Conservation (phyloP, 345 rosid species). For the Eucalyptus curtisii region DNA sequence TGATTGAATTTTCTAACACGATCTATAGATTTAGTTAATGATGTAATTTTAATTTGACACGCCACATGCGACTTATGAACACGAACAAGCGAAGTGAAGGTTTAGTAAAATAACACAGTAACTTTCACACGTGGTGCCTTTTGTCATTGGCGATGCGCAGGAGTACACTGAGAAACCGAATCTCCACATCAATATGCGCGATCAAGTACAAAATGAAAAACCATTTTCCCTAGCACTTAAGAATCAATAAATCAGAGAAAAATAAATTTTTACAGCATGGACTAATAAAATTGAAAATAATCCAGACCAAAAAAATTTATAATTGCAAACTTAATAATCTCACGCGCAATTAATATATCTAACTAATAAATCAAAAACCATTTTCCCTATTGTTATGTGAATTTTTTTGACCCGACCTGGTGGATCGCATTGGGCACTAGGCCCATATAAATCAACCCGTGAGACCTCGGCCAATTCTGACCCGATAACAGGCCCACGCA, state of each 20-base stretch:
- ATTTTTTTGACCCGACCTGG: background rate
- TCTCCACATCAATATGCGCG: background rate
- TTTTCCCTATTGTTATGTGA: no score
- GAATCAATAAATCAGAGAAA: background rate
- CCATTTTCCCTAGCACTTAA: background rate
- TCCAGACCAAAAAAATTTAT: background rate
- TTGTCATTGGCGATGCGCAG: background rate
- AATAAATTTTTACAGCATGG: background rate
- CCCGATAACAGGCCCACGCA: background rate
- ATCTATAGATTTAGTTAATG: background rate
- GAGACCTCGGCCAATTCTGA: background rate
- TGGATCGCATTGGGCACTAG: background rate
- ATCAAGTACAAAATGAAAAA: background rate
- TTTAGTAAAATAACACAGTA: background rate
- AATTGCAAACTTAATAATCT: background rate
- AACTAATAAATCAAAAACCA: no score
- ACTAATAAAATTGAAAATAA: background rate
- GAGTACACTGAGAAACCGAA: background rate
- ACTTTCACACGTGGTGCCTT: background rate
- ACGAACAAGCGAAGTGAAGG: background rate
- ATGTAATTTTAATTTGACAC: background rate
- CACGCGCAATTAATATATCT: background rate
- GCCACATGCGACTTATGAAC: background rate
- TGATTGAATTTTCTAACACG: background rate
- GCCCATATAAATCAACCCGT: background rate